Percentiles rank a stretch among this genome's conserved stretches.
Conservation (phyloP, 2,329 filamentous ascomycete species). For the Alternaria conjuncta region DNA sequence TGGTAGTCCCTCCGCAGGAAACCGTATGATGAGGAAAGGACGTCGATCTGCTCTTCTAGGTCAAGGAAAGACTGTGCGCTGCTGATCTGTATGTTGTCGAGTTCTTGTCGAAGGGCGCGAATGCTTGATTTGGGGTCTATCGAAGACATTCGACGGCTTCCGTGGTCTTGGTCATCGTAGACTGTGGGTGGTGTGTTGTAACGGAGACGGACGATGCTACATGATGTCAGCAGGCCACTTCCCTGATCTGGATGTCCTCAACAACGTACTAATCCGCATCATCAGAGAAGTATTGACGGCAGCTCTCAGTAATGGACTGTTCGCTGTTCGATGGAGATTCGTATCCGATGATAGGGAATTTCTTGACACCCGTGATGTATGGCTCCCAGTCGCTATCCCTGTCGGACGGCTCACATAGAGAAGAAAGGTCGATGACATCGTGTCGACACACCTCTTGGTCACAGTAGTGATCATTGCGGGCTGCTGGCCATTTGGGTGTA, state of each 20-base stretch:
- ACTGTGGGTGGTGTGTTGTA: neutral
- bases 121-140: neutral
- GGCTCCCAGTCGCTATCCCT: neutral
- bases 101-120: neutral
- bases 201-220: neutral
- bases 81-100: neutral
- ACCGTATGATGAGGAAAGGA: neutral
- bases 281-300: neutral
- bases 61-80: neutral
- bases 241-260: neutral
- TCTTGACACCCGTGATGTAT: neutral
- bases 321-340: neutral
- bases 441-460: neutral
- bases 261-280: neutral
- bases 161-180: neutral
- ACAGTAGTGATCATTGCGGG: slow-evolving; percentile 1
- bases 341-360: neutral
- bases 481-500: neutral
- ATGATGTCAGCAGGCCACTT: neutral
- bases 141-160: neutral
- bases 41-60: neutral
- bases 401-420: neutral
- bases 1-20: neutral
- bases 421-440: neutral
- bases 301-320: neutral